phyloP scores from a whole-genome alignment of 352 stramenopile genomes.

The Phytophthora ramorum region DNA sequence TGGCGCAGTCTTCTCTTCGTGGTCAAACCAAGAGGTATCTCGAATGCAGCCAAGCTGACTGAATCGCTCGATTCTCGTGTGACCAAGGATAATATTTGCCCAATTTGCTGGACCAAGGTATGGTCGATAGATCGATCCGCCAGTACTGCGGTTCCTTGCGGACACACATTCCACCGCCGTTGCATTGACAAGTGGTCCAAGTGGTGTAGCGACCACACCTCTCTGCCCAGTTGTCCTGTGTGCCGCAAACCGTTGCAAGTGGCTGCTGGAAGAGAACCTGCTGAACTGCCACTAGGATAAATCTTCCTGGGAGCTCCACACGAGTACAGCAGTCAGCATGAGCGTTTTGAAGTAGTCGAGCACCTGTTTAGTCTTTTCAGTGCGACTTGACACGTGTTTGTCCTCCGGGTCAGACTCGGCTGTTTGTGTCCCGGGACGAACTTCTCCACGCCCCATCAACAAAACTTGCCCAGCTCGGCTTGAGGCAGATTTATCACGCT shows the following conservation, averaged over 20 bases:
- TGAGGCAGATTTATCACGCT: too few relatives aligned
- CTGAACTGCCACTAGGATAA: too few relatives aligned
- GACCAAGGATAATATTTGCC: constrained; percentile 1
- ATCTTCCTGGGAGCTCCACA: too few relatives aligned
- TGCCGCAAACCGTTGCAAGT: constrained; percentile 5
- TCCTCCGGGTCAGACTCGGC: too few relatives aligned
- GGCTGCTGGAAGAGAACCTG: neutral
- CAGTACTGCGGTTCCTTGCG: constrained; percentile 1
- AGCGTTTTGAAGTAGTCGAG: too few relatives aligned
- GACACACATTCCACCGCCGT: constrained; percentile 16
- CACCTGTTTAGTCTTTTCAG: too few relatives aligned
- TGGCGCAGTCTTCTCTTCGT: constrained; percentile 31
- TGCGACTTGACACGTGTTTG: too few relatives aligned
- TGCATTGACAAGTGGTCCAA: constrained; percentile 18
- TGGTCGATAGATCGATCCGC: neutral
- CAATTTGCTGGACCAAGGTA: constrained; percentile 10
- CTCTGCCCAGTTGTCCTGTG: constrained; percentile 8
- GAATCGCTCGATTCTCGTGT: neutral
- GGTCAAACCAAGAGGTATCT: neutral
- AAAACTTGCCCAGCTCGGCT: too few relatives aligned
- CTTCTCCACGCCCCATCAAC: too few relatives aligned
- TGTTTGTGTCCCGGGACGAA: too few relatives aligned
- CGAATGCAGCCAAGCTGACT: neutral
- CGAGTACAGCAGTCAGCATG: too few relatives aligned
- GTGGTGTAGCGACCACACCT: constrained; percentile 1